phyloP scores from a whole-genome alignment of 257 asterid species.

The Rubia yunnanensis region DNA sequence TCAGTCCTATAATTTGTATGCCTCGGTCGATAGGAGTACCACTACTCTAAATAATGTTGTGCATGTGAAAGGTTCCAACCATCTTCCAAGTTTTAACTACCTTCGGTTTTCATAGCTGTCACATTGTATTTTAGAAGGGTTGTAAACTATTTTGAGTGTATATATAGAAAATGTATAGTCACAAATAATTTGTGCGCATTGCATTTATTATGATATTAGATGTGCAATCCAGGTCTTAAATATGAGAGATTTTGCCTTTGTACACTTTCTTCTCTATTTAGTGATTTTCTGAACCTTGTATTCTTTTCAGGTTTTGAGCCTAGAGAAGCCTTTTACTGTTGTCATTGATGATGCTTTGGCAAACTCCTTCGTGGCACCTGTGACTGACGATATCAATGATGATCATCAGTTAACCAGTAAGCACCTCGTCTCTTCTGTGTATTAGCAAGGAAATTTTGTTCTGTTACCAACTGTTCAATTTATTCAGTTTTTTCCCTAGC shows the following conservation, averaged over 20 bases:
- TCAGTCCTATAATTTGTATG: not conserved
- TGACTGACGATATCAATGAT: conserved; percentile 56
- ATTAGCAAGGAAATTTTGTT: not conserved
- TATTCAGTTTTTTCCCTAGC: not conserved
- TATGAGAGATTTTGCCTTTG: not conserved
- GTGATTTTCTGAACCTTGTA: not conserved
- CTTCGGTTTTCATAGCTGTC: not conserved
- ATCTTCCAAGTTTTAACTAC: not conserved
- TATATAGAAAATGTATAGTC: not conserved
- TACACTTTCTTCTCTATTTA: not conserved
- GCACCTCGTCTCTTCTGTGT: conserved; percentile 13
- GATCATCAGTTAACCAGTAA: conserved; percentile 69
- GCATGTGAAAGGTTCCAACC: not conserved
- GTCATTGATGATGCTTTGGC: conserved; percentile 80
- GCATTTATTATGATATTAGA: not conserved
- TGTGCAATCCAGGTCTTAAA: not conserved
- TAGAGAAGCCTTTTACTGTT: conserved; percentile 87
- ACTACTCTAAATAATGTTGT: not conserved
- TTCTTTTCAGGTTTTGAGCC: conserved; percentile 47
- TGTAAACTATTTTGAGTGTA: not conserved
- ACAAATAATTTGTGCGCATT: not conserved
- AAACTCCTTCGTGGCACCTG: conserved; percentile 86
- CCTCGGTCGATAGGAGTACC: not conserved
- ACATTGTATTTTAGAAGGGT: not conserved
- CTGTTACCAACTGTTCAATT: not conserved